Evolutionary conservation across 2,329 filamentous ascomycete species (phyloP).

Genomic region (Acrocalymma vagum): DNA sequence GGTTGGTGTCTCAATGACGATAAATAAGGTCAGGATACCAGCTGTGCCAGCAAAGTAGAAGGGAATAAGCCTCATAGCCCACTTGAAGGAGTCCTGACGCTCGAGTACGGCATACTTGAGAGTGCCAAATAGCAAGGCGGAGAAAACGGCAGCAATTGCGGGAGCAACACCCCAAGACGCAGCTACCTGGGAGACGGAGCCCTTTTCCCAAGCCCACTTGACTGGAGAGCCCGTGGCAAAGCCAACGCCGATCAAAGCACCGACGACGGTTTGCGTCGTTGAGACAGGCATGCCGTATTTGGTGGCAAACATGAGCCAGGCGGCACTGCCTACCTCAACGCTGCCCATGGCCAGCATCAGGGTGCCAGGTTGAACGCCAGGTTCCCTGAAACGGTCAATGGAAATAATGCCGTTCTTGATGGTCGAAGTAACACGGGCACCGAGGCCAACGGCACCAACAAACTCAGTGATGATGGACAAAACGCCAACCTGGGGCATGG

Average conservation of each 20-base stretch:
- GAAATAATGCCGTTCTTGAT: conserved; percentile 69
- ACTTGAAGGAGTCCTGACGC: conserved; percentile 58
- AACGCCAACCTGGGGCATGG: conserved; percentile 61
- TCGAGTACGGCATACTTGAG: conserved; percentile 61
- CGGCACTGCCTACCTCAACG: conserved; percentile 61
- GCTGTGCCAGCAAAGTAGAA: conserved; percentile 60
- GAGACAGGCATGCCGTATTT: conserved; percentile 64
- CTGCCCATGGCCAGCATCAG: conserved; percentile 69
- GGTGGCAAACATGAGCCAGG: conserved; percentile 67
- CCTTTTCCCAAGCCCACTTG: conserved; percentile 34
- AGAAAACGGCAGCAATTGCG: conserved; percentile 56
- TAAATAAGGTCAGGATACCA: conserved; percentile 64
- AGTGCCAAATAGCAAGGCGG: conserved; percentile 58
- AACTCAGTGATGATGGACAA: conserved; percentile 61
- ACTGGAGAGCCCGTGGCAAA: conserved; percentile 52
- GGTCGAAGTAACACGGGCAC: conserved; percentile 65
- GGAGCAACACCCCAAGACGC: conserved; percentile 61
- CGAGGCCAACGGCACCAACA: conserved; percentile 61
- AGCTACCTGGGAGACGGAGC: conserved; percentile 42
- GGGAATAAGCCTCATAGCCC: conserved; percentile 59
- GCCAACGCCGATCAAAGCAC: conserved; percentile 67
- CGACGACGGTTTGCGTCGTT: conserved; percentile 69
- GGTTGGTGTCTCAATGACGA: conserved; percentile 60
- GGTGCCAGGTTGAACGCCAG: conserved; percentile 53
- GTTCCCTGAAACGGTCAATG: conserved; percentile 54